Conservation (phyloP, 2,329 filamentous ascomycete species). For the Magnaporthiopsis incrustans region DNA sequence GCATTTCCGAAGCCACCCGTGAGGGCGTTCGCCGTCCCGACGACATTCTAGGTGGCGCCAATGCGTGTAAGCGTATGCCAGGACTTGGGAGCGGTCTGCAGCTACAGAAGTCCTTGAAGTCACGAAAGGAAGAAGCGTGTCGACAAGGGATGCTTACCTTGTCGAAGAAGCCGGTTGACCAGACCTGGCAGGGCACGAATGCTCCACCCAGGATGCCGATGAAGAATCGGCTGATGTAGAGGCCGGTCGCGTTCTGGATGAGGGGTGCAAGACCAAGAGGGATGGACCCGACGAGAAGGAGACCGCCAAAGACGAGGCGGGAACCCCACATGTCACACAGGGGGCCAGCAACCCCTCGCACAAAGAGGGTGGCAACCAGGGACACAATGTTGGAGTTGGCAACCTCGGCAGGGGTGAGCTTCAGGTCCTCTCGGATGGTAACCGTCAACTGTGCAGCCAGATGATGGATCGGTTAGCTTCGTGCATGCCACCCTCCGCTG, state of each 20-base stretch:
- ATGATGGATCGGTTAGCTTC: too few species aligned
- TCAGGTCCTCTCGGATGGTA: slow-evolving; percentile 72
- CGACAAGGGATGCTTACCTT: slow-evolving; percentile 31
- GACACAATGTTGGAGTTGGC: slow-evolving; percentile 89
- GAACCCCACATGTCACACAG: slow-evolving; percentile 82
- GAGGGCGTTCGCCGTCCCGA: slow-evolving; percentile 80
- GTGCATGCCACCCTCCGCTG: too few species aligned
- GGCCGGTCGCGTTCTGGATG: slow-evolving; percentile 56
- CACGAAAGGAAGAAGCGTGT: too few species aligned
- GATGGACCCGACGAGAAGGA: slow-evolving; percentile 69
- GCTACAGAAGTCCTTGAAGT: too few species aligned
- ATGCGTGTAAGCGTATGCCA: too few species aligned
- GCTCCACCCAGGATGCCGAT: slow-evolving; percentile 70
- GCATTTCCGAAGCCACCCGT: slow-evolving; percentile 81
- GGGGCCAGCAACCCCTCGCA: slow-evolving; percentile 71
- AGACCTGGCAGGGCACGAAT: slow-evolving; percentile 84
- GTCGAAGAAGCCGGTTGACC: slow-evolving; percentile 89
- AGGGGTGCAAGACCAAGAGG: slow-evolving; percentile 78
- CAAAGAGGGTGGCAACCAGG: slow-evolving; percentile 62
- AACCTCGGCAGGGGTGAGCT: slow-evolving; percentile 62
- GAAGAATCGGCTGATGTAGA: slow-evolving; percentile 72
- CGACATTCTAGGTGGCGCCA: slow-evolving; percentile 47
- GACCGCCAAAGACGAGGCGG: slow-evolving; percentile 68
- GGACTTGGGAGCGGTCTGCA: too few species aligned
- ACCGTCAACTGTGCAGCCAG: slow-evolving; percentile 45